A percentile compares a stretch with the other conserved stretches of the same genome.
Conservation (phyloP, 306 rosid species). For the Luffa acutangula region DNA sequence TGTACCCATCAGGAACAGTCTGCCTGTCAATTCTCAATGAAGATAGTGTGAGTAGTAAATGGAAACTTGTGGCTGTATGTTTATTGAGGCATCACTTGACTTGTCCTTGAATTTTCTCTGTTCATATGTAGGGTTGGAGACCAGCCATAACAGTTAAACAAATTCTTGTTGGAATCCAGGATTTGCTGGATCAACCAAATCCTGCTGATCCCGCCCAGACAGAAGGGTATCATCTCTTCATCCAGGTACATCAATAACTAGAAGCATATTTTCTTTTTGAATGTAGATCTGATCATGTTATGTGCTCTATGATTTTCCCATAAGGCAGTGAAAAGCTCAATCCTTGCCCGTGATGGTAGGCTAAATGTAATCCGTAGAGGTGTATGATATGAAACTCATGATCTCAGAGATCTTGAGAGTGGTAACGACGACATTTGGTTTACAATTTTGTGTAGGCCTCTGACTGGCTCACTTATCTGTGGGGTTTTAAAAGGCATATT, state of each 20-base stretch:
- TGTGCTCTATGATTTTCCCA: not conserved
- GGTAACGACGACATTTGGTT: not conserved
- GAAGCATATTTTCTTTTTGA: not conserved
- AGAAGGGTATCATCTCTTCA: constrained; percentile 94
- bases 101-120: not conserved
- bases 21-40: constrained; percentile 93
- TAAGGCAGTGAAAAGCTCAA: not conserved
- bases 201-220: constrained; percentile 98
- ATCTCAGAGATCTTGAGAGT: not conserved
- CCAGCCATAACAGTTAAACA: constrained; percentile 97
- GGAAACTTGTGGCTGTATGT: not conserved
- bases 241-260: constrained; percentile 49
- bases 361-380: not conserved
- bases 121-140: constrained; percentile 75
- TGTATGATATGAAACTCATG: not conserved
- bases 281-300: not conserved
- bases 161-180: constrained; percentile 94
- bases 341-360: not conserved
- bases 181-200: constrained; percentile 87
- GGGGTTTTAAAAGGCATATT: too few species aligned
- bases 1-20: constrained; percentile 96
- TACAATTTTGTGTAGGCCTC: not conserved
- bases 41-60: constrained; percentile 65
- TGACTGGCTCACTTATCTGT: too few species aligned
- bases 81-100: not conserved